Percentiles rank a stretch among this genome's conserved stretches.
These are phyloP conservation scores for Cadophora luteo-olivacea DNA, from an alignment of 2,329 filamentous ascomycete genomes.

Conservation along the genomic window DNA sequence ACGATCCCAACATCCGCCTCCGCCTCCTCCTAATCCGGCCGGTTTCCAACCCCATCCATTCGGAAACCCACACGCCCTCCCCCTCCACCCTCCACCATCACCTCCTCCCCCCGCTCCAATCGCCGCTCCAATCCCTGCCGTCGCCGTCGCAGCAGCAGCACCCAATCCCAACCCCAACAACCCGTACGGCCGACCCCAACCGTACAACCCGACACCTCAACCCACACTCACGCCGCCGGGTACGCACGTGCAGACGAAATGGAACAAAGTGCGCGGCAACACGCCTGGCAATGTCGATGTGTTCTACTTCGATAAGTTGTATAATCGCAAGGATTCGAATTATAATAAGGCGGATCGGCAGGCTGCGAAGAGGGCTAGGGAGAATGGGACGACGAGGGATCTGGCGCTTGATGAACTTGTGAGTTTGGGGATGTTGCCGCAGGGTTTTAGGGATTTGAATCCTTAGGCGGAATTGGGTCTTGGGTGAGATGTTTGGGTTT, in stretches of 20 bases:
- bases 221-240: not conserved
- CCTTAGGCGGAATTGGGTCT: not conserved
- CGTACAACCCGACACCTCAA: not conserved
- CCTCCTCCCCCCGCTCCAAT: not conserved
- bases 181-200: not conserved
- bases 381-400: not conserved
- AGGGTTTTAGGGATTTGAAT: not conserved
- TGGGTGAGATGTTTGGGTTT: not conserved
- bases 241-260: not conserved
- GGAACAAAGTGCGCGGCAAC: not conserved
- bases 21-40: no score
- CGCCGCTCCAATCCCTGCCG: not conserved
- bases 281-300: not conserved
- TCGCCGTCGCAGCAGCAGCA: not conserved
- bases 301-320: not conserved
- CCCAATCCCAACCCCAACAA: not conserved
- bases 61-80: not conserved
- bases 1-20: no score
- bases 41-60: no score
- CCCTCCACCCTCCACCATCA: no score
- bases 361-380: not conserved
- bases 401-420: not conserved
- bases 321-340: not conserved
- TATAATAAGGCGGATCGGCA: not conserved
- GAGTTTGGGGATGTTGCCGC: not conserved